Evolutionary conservation across 2,329 filamentous ascomycete species (phyloP), one percentile per base, ranked within the genome.

Genomic region (Tothia fuscella): DNA sequence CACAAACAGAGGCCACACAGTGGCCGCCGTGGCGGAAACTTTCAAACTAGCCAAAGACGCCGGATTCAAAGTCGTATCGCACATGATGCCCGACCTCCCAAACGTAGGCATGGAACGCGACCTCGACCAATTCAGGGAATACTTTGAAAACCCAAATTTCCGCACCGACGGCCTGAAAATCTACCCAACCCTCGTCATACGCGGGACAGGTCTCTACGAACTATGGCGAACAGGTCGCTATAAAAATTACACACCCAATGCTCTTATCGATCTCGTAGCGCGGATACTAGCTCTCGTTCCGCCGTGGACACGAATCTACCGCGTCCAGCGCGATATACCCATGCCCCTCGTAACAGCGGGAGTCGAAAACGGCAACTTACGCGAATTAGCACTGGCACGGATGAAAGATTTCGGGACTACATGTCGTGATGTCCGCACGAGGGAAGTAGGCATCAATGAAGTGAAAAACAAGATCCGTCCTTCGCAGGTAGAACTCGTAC

Each of bases 391-490:
- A 1, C 68, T 98, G 42, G 87, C 88, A n/a, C 74, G 91, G 17
- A 98, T 98, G 93, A 95, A 95, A 62, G 91, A 98, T 59, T 96
- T 98, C 52, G 93, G 93, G 38, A 98, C 91, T 0, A 86, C 85
- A 1, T 98, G 93, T 58, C 85, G 93, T 49, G 91, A 98, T 54
- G 91, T 98, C 19, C 80, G 91, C 12, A 98, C 91, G 2, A 78
- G 91, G 46, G 91, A 98, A 64, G 91, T 98, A 19, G 91, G 91
- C 45, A 88, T 98, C 64, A 98, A 98, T 60, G 91, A 98, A 65
- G 89, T 98, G 49, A 98, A 98, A 68, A 80, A 98, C 70, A 96
- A 96, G 68, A 95, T 98, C 51, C 75, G 89, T 1, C 91, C 91
- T 0, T 93, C 88, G 50, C 89, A 98, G 59, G 84, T 98, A 45